Percentiles rank a stretch among this genome's conserved stretches.
Evolutionary conservation across 139 green algal genomes (phyloP).

Genomic region (Gonium pectorale): DNA sequence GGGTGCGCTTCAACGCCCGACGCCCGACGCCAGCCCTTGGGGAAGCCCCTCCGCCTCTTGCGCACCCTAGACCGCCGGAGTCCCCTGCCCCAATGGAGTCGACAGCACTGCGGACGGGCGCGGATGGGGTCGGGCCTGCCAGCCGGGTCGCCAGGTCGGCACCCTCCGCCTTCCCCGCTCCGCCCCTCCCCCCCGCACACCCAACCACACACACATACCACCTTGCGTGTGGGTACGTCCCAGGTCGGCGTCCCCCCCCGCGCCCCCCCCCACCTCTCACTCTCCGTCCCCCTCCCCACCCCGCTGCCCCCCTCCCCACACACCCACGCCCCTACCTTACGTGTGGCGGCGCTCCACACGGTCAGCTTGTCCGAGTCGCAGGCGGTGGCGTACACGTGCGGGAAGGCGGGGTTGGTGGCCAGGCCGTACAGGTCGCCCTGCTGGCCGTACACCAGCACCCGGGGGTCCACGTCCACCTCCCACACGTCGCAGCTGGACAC

Average conservation of each 20-base stretch:
- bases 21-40: no score
- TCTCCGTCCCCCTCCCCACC: background rate
- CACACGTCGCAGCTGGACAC: conserved; percentile 62
- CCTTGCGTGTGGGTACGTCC: no score
- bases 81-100: no score
- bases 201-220: no score
- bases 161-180: no score
- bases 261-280: background rate
- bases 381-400: conserved; percentile 73
- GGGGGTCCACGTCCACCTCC: conserved; percentile 66
- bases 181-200: no score
- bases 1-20: no score
- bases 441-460: conserved; percentile 64
- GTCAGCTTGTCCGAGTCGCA: conserved; percentile 61
- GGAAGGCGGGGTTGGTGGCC: conserved; percentile 67
- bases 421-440: conserved; percentile 62
- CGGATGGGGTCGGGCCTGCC: no score
- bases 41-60: no score
- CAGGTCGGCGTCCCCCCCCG: background rate
- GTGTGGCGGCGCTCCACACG: conserved; percentile 61
- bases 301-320: background rate
- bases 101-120: no score
- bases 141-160: no score
- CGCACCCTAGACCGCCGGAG: no score
- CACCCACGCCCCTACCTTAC: conserved; percentile 52